Conservation (phyloP, 2,329 filamentous ascomycete genomes). For the Monosporascus sp. region DNA sequence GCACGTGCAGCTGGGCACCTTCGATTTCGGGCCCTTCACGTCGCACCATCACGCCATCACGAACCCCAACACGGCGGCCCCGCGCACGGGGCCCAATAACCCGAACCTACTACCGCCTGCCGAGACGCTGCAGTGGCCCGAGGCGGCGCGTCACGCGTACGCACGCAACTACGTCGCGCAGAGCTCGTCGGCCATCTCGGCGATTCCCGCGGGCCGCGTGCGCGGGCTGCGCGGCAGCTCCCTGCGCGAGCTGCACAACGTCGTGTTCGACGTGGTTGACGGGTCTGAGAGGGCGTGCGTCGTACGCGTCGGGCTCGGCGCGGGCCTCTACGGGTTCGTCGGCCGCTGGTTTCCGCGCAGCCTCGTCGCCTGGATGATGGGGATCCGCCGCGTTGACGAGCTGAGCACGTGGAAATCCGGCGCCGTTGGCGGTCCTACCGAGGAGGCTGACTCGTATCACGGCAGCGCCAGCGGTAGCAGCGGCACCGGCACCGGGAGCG, state of each 20-base stretch:
- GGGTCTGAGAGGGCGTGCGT: conserved; percentile 55
- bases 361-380: conserved; percentile 92
- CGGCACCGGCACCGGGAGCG: conserved; percentile 18
- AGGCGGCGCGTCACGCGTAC: conserved; percentile 55
- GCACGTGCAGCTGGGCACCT: conserved; percentile 85
- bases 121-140: conserved; percentile 60
- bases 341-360: conserved; percentile 72
- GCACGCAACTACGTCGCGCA: conserved; percentile 56
- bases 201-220: conserved; percentile 51
- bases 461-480: conserved; percentile 19
- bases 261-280: conserved; percentile 85
- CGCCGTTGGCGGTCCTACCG: too few relatives aligned
- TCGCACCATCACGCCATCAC: conserved; percentile 35
- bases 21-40: conserved; percentile 71
- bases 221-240: conserved; percentile 63
- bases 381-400: conserved; percentile 59
- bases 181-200: conserved; percentile 49
- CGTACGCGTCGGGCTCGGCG: conserved; percentile 78
- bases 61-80: conserved; percentile 16
- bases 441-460: too few relatives aligned
- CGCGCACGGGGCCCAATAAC: conserved; percentile 14
- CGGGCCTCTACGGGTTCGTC: conserved; percentile 77
- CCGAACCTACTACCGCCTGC: conserved; percentile 34
- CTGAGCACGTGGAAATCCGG: conserved; percentile 43
- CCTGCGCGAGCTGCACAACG: conserved; percentile 74